These are phyloP conservation scores for Curvularia sp. DNA, from an alignment of 2,329 filamentous ascomycete species.

Conservation along the genomic window DNA sequence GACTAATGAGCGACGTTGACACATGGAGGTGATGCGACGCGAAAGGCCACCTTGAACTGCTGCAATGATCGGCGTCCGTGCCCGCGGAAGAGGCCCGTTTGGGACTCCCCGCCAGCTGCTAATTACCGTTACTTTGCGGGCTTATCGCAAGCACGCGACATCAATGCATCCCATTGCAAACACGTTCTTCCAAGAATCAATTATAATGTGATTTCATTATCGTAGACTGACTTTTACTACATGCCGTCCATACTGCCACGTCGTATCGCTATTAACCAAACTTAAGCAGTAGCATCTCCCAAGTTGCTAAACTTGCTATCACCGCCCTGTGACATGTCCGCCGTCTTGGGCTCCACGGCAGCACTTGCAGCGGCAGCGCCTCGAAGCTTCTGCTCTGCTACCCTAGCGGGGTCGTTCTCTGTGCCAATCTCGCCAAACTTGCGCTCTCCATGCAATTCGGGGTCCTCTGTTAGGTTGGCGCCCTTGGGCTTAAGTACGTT, in stretches of 20 bases:
- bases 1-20: constrained; percentile 31
- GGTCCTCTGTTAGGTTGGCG: constrained; percentile 58
- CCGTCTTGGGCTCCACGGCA: constrained; percentile 24
- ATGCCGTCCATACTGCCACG: constrained; percentile 7
- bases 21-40: constrained; percentile 21
- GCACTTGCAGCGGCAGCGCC: constrained; percentile 43
- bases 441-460: constrained; percentile 28
- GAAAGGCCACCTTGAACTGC: constrained; percentile 49
- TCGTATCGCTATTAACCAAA: not conserved
- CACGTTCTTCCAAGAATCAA: not conserved
- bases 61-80: constrained; percentile 28
- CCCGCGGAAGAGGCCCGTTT: constrained; percentile 32
- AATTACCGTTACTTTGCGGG: not conserved
- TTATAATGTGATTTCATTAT: constrained; percentile 4
- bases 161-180: not conserved
- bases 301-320: constrained; percentile 36
- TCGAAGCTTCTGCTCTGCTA: constrained; percentile 53
- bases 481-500: constrained; percentile 58
- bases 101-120: constrained; percentile 20
- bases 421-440: constrained; percentile 58
- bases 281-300: constrained; percentile 18
- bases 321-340: constrained; percentile 15
- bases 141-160: not conserved
- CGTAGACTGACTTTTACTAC: not conserved
- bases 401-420: constrained; percentile 62